Conservation (phyloP, 345 rosid genomes). For the Xanthoceras sorbifolium region DNA sequence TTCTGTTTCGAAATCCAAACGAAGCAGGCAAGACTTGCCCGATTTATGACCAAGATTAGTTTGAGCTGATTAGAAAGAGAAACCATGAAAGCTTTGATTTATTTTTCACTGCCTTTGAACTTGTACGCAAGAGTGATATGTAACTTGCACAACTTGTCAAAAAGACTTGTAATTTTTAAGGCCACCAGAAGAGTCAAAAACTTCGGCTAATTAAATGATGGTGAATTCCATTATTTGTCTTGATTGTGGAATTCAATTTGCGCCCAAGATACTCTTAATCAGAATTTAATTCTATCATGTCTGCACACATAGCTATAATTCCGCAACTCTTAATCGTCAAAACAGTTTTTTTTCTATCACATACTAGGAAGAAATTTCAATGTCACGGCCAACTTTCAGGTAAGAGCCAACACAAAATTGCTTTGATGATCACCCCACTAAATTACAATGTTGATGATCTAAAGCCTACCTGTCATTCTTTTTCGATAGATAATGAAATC, state of each 20-base stretch:
- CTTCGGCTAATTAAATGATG: background rate
- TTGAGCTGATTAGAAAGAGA: too few species aligned
- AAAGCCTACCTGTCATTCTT: background rate
- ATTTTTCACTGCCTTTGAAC: background rate
- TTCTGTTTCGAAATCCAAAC: background rate
- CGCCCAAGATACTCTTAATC: background rate
- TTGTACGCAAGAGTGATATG: too few species aligned
- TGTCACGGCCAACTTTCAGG: background rate
- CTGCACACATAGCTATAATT: background rate
- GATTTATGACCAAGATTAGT: background rate
- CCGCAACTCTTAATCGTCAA: background rate
- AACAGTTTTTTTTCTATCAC: background rate
- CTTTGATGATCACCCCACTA: too few species aligned
- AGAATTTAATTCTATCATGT: background rate
- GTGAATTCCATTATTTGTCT: background rate
- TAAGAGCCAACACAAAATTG: background rate
- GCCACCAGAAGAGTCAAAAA: constrained; percentile 2
- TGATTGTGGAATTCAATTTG: background rate
- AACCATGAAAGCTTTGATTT: too few species aligned
- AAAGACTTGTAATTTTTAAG: background rate
- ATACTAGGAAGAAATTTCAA: background rate
- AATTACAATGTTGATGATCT: background rate
- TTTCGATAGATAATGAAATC: background rate
- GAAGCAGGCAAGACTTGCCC: background rate
- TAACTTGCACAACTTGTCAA: too few species aligned